Percentiles rank a stretch among this genome's conserved stretches.
These are phyloP conservation scores for Bacidia rubella DNA, from an alignment of 495 filamentous ascomycete genomes.

Conservation along the genomic window DNA sequence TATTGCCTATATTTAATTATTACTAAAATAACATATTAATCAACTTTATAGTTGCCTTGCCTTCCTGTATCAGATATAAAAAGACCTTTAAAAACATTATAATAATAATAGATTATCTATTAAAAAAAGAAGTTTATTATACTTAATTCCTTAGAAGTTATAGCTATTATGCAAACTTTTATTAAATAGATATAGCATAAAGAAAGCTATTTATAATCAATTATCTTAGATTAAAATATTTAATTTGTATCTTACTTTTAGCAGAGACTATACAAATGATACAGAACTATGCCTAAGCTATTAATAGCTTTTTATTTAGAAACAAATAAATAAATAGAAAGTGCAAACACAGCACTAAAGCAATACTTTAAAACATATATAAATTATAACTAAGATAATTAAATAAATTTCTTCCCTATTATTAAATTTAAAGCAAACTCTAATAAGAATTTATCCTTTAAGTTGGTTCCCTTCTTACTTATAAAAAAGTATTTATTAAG, in stretches of 20 bases:
- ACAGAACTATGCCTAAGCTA: neutral
- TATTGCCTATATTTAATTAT: neutral
- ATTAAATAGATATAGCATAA: neutral
- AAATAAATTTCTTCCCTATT: neutral
- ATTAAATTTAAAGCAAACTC: neutral
- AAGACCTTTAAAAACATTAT: neutral
- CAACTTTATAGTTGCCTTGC: neutral
- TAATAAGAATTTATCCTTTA: neutral
- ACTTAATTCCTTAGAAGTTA: neutral
- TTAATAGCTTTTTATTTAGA: constrained; percentile 3
- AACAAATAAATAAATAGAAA: constrained; percentile 5
- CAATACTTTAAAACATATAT: constrained; percentile 6
- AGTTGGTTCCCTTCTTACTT: neutral
- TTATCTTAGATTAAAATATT: neutral
- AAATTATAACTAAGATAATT: constrained; percentile 9
- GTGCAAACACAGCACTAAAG: constrained; percentile 1
- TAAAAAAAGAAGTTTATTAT: neutral
- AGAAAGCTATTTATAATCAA: neutral
- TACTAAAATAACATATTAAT: neutral
- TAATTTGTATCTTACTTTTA: neutral
- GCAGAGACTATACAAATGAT: neutral
- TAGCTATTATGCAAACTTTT: neutral
- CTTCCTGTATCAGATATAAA: neutral
- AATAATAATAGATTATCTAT: neutral
- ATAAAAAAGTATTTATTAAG: neutral